These are phyloP conservation scores for Cyberlindnera mississippiensis DNA, from an alignment of 805 yeast species.

Conservation along the genomic window DNA sequence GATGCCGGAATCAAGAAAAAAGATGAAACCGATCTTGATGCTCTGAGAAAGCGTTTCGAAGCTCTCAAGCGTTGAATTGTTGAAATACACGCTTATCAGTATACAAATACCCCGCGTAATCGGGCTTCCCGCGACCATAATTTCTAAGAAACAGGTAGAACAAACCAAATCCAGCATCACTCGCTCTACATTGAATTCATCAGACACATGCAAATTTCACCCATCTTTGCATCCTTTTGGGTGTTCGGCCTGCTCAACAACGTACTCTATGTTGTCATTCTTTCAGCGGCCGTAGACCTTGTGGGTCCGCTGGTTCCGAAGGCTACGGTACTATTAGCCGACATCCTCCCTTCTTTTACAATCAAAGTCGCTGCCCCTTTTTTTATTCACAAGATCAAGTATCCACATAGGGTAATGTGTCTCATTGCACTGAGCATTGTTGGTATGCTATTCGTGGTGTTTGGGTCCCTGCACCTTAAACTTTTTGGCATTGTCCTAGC, in stretches of 20 bases:
- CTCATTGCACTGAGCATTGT: constrained; percentile 55
- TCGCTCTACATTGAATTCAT: too few species aligned
- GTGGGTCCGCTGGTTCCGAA: constrained; percentile 85
- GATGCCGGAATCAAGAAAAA: constrained; percentile 23
- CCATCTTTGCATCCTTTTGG: constrained; percentile 56
- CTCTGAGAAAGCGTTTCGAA: constrained; percentile 68
- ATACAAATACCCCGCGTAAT: too few species aligned
- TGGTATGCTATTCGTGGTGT: constrained; percentile 69
- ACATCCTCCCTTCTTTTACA: constrained; percentile 76
- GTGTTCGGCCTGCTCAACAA: constrained; percentile 84
- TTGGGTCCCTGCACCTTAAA: constrained; percentile 34
- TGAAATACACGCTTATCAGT: background rate
- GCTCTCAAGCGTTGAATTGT: constrained; percentile 50
- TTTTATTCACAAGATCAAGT: constrained; percentile 63
- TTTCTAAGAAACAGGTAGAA: background rate
- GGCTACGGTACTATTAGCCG: constrained; percentile 79
- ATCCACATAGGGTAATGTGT: constrained; percentile 46
- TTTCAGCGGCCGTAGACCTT: constrained; percentile 88
- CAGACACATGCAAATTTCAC: background rate
- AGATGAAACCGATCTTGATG: constrained; percentile 53
- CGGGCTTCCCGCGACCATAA: background rate
- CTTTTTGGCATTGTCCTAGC: constrained; percentile 75
- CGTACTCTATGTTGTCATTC: constrained; percentile 83
- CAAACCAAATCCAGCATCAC: too few species aligned
- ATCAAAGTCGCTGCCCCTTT: constrained; percentile 77